Percentiles rank a stretch among this genome's conserved stretches.
Evolutionary conservation across 2,329 filamentous ascomycete species (phyloP).

Genomic region (Fusarium anguioides): DNA sequence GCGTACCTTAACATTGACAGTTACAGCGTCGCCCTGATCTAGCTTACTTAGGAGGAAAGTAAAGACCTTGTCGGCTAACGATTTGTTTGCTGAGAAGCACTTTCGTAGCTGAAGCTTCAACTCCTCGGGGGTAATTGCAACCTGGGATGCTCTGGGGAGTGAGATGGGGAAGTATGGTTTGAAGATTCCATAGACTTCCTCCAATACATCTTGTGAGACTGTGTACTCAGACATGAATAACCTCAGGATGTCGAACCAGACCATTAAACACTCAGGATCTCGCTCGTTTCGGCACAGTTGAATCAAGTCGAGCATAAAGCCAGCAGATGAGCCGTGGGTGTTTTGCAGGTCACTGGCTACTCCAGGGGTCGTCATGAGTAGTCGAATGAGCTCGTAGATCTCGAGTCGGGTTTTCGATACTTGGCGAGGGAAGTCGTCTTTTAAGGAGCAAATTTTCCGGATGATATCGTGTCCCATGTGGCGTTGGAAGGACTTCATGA

Average conservation of each 20-base stretch:
- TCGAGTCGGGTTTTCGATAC: conserved; percentile 62
- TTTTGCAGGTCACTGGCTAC: conserved; percentile 59
- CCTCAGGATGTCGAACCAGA: conserved; percentile 65
- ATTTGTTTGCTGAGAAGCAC: conserved; percentile 65
- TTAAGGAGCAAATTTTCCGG: conserved; percentile 60
- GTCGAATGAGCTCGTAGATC: conserved; percentile 61
- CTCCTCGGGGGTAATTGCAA: conserved; percentile 66
- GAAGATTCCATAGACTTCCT: conserved; percentile 65
- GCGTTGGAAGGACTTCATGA: conserved; percentile 64
- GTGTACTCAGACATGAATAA: conserved; percentile 59
- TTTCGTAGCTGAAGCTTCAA: conserved; percentile 64
- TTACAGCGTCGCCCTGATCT: conserved; percentile 68
- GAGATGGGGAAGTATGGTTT: conserved; percentile 72
- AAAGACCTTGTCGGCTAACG: conserved; percentile 59
- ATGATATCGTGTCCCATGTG: conserved; percentile 62
- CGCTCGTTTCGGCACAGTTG: conserved; percentile 65
- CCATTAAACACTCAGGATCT: conserved; percentile 66
- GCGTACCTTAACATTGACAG: conserved; percentile 66
- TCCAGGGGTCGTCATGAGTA: conserved; percentile 57
- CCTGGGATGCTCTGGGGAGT: conserved; percentile 61
- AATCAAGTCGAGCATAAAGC: conserved; percentile 62
- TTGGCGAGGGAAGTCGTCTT: conserved; percentile 68
- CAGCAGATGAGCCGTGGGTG: conserved; percentile 55
- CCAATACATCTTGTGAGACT: conserved; percentile 58
- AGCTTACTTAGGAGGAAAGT: conserved; percentile 68